These are phyloP conservation scores for Euphorbia tirucalli DNA, from an alignment of 345 rosid genomes.

Conservation along the genomic window DNA sequence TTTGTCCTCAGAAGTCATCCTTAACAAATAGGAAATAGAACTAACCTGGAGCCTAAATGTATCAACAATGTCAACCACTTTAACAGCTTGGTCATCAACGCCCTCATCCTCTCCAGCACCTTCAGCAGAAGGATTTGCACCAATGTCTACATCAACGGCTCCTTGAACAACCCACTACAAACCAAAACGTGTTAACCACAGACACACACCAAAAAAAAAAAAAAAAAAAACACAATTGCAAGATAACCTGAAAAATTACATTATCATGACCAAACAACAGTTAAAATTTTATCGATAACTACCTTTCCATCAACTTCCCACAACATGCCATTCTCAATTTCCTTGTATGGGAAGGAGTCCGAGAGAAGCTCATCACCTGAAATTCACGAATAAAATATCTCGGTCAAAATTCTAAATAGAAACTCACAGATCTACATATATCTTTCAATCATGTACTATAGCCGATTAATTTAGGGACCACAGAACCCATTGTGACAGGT, in stretches of 20 bases:
- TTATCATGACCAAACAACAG: background rate
- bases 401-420: background rate
- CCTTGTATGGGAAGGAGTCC: conserved; percentile 92
- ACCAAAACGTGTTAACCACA: background rate
- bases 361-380: conserved; percentile 64
- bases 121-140: conserved; percentile 98
- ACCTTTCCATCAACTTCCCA: conserved; percentile 99
- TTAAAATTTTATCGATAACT: background rate
- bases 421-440: background rate
- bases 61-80: conserved; percentile 97
- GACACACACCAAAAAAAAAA: no score
- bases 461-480: background rate
- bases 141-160: conserved; percentile 70
- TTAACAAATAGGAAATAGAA: background rate
- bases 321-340: conserved; percentile 59
- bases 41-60: conserved; percentile 97
- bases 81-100: conserved; percentile 73
- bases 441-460: background rate
- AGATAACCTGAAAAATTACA: background rate
- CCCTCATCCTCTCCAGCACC: conserved; percentile 80
- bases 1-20: background rate
- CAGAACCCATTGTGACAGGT: background rate
- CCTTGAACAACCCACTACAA: conserved; percentile 85
- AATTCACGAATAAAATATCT: background rate
- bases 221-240: background rate